Percentiles rank a stretch among this genome's conserved stretches.
phyloP scores from a whole-genome alignment of 331 rosid genomes.

The Rhamnella rubrinervis region DNA sequence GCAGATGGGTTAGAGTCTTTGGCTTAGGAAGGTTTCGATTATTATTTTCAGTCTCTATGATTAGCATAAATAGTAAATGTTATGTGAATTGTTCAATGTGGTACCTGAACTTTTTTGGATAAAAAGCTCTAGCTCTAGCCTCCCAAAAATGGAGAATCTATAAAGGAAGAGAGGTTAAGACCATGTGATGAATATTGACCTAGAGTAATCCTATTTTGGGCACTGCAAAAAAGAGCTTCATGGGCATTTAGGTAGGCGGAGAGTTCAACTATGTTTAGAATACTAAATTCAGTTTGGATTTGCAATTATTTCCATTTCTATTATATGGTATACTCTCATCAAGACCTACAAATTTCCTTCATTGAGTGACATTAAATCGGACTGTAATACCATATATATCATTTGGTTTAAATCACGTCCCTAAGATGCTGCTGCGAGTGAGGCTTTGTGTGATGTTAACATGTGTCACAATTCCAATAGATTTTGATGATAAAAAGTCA shows the following conservation, averaged over 20 bases:
- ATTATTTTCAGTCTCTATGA: background rate
- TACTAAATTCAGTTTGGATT: background rate
- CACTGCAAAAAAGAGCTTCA: background rate
- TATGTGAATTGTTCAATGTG: background rate
- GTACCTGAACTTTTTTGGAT: constrained; percentile 3
- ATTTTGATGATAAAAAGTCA: background rate
- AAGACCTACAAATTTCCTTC: no score
- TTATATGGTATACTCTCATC: background rate
- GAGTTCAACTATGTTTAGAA: background rate
- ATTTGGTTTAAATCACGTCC: constrained; percentile 1
- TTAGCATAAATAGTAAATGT: background rate
- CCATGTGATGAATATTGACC: constrained; percentile 10
- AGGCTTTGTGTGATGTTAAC: background rate
- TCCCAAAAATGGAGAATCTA: background rate
- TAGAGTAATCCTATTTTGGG: background rate
- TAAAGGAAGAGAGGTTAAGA: background rate
- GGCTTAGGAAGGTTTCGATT: background rate
- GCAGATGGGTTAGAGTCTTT: background rate
- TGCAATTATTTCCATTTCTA: background rate
- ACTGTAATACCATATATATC: background rate
- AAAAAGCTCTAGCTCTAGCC: background rate
- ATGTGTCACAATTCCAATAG: constrained; percentile 8
- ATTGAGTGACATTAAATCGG: background rate
- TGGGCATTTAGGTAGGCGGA: background rate
- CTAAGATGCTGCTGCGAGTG: background rate